Conservation (phyloP, 768 basidiomycete species). For the Amanita rimosa region DNA sequence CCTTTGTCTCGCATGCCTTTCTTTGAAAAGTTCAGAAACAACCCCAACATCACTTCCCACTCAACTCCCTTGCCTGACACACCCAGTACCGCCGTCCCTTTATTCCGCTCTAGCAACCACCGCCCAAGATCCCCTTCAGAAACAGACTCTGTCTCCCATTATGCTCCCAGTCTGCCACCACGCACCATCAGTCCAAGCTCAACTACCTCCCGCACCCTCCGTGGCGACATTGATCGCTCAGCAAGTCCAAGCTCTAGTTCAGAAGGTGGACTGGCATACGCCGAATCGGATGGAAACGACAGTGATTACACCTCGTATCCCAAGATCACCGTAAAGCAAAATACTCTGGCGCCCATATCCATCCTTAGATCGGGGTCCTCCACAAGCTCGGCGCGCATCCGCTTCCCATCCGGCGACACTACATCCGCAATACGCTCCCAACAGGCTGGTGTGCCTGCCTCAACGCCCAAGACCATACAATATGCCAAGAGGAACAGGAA, state of each 20-base stretch:
- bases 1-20: slow-evolving; percentile 35
- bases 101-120: background rate
- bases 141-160: slow-evolving; percentile 4
- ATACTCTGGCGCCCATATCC: slow-evolving; percentile 13
- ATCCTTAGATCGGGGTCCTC: slow-evolving; percentile 16
- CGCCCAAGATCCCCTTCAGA: slow-evolving; percentile 3
- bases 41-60: slow-evolving; percentile 11
- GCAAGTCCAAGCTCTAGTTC: slow-evolving; percentile 27
- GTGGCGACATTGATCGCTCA: slow-evolving; percentile 8
- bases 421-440: slow-evolving; percentile 5
- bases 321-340: slow-evolving; percentile 10
- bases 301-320: slow-evolving; percentile 13
- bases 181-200: background rate
- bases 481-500: slow-evolving; percentile 9
- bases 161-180: slow-evolving; percentile 8
- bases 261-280: slow-evolving; percentile 41
- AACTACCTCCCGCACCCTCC: background rate
- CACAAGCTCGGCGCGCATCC: slow-evolving; percentile 8
- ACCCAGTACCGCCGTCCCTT: slow-evolving; percentile 3
- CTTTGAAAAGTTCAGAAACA: slow-evolving; percentile 44
- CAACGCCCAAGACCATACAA: background rate
- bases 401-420: slow-evolving; percentile 8
- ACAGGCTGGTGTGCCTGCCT: background rate
- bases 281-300: slow-evolving; percentile 30
- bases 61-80: background rate